Base-by-base conservation (phyloP, 2,329 filamentous ascomycete genomes). In the Rhinocladiella similis region DNA sequence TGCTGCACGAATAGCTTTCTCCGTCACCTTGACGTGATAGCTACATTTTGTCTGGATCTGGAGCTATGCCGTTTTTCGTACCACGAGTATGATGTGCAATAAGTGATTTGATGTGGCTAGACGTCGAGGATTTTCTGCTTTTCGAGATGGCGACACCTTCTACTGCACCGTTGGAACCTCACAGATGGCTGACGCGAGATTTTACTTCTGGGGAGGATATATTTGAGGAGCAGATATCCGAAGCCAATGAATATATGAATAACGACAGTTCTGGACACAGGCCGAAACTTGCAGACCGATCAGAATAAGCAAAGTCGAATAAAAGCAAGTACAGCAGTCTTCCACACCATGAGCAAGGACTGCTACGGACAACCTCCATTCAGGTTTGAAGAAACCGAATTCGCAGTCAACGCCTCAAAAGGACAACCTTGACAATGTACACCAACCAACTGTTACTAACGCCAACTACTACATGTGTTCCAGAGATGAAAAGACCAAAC, bases 381-480 rank as follows among this genome's bases (percentile, higher is more conserved):
- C n/a, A n/a, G n/a, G n/a, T n/a, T n/a, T n/a, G n/a, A n/a, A n/a
- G n/a, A n/a, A n/a, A n/a, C n/a, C n/a, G n/a, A n/a, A n/a, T n/a
- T n/a, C n/a, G n/a, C n/a, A n/a, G n/a, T n/a, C n/a, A 16, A 19
- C 18, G n/a, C 20, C 41, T 4, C 14, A 16, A 10, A 46, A 42
- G 18, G 46, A 19, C 16, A 54, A 50, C 16, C 22, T 29, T n/a
- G 59, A 61, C 18, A 53, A 59, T 16, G 20, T 57, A 10, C 59
- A 51, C 18, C 61, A 56, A 41, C 56, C n/a, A n/a, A n/a, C n/a
- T n/a, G n/a, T n/a, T n/a, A n/a, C n/a, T n/a, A n/a, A n/a, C n/a
- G n/a, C 54, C 9, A 56, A 59, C 45, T 57, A 57, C 51, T 54
- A 60, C 45, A 50, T 63, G 9, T 48, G 47, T 4, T 19, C 56